phyloP scores from a whole-genome alignment of 1,284 basidiomycete species.

The Wolfiporia cocos region DNA sequence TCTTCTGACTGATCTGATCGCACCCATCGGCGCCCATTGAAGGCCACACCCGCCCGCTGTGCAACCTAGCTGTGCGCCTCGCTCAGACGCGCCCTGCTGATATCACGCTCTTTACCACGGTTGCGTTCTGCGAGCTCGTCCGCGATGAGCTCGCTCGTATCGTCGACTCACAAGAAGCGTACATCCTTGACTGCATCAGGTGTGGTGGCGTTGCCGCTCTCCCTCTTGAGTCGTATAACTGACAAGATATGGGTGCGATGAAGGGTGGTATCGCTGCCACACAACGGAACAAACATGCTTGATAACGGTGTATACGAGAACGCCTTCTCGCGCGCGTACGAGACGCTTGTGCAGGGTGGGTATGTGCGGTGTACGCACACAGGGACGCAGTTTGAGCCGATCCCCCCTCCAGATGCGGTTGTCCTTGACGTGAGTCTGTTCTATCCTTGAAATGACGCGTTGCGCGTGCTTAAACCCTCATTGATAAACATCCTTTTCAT shows the following conservation, averaged over 20 bases:
- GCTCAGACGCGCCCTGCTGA: conserved; percentile 13
- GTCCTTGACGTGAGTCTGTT: conserved; percentile 10
- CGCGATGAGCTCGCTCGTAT: conserved; percentile 14
- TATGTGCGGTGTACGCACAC: conserved; percentile 7
- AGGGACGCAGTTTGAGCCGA: conserved; percentile 2
- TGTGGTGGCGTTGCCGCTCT: not conserved
- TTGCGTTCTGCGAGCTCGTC: conserved; percentile 10
- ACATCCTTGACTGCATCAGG: conserved; percentile 9
- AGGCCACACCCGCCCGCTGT: conserved; percentile 20
- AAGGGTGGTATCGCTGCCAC: conserved; percentile 3
- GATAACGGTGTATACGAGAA: conserved; percentile 1
- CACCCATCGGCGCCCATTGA: not conserved
- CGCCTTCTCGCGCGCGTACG: conserved; percentile 6
- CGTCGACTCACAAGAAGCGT: conserved; percentile 11
- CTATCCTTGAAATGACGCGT: not conserved
- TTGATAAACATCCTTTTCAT: not conserved
- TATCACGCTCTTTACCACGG: conserved; percentile 16
- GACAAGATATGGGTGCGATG: not conserved
- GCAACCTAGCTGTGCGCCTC: conserved; percentile 12
- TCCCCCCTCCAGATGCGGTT: conserved; percentile 6
- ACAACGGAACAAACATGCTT: not conserved
- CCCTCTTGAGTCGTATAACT: not conserved
- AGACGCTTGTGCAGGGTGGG: conserved; percentile 4
- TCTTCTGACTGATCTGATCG: not conserved
- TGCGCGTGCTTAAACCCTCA: not conserved